phyloP scores from a whole-genome alignment of 768 basidiomycete genomes.

The Boletus sensibilis region DNA sequence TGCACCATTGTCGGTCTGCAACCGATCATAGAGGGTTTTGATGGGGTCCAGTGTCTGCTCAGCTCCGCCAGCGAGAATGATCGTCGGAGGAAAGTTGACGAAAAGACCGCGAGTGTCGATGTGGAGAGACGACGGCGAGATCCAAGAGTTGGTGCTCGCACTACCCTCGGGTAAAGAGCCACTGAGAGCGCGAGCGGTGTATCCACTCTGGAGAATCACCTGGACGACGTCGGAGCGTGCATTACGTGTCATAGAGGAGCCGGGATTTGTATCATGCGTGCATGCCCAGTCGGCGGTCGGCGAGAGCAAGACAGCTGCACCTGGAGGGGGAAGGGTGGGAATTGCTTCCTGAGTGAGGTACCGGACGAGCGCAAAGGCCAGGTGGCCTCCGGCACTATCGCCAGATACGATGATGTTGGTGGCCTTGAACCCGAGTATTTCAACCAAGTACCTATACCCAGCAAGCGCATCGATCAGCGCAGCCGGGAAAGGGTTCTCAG shows the following conservation, averaged over 20 bases:
- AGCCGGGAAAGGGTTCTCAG: slow-evolving; percentile 1
- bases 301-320: not conserved
- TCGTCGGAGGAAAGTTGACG: slow-evolving; percentile 29
- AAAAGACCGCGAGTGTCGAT: slow-evolving; percentile 15
- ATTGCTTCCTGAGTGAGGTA: not conserved
- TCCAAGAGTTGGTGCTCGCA: slow-evolving; percentile 3
- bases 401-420: slow-evolving; percentile 1
- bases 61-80: slow-evolving; percentile 27
- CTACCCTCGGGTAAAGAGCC: slow-evolving; percentile 9
- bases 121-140: slow-evolving; percentile 12
- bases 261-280: not conserved
- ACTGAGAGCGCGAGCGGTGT: slow-evolving; percentile 4
- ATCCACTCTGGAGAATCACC: not conserved
- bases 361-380: not conserved
- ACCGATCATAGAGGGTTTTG: slow-evolving; percentile 21
- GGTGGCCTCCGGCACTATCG: not conserved
- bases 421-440: not conserved
- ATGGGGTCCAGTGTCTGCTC: slow-evolving; percentile 31
- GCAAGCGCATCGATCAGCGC: slow-evolving; percentile 1
- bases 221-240: slow-evolving; percentile 1
- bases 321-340: not conserved
- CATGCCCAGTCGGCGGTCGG: not conserved
- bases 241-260: not conserved
- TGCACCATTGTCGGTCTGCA: slow-evolving; percentile 26
- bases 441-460: not conserved